phyloP scores from a whole-genome alignment of 352 stramenopile genomes.

The Globisporangium viniferum region DNA sequence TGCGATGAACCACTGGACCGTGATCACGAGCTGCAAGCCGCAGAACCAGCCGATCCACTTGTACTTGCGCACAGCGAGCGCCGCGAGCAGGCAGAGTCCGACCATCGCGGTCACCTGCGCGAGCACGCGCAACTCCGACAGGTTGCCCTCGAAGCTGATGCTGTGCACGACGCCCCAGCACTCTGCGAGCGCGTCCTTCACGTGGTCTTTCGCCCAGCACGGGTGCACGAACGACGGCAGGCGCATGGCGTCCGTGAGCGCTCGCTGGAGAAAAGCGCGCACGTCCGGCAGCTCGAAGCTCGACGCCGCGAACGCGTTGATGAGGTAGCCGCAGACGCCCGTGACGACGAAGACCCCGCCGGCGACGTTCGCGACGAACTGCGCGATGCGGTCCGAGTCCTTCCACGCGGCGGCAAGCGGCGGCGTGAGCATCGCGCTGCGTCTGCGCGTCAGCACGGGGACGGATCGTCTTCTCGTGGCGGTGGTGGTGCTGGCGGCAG shows the following conservation, averaged over 20 bases:
- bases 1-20: slow-evolving; percentile 60
- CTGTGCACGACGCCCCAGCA: slow-evolving; percentile 30
- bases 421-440: neutral
- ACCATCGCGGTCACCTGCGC: slow-evolving; percentile 28
- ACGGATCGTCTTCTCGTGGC: neutral
- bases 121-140: slow-evolving; percentile 37
- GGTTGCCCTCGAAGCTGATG: slow-evolving; percentile 26
- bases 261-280: slow-evolving; percentile 12
- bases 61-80: slow-evolving; percentile 47
- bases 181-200: slow-evolving; percentile 27
- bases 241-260: neutral
- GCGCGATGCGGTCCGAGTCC: slow-evolving; percentile 51
- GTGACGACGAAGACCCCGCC: slow-evolving; percentile 47
- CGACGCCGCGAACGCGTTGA: slow-evolving; percentile 23
- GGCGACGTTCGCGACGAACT: slow-evolving; percentile 62
- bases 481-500: neutral
- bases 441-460: slow-evolving; percentile 1
- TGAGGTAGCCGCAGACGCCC: slow-evolving; percentile 35
- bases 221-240: slow-evolving; percentile 19
- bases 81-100: slow-evolving; percentile 11
- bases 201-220: slow-evolving; percentile 19
- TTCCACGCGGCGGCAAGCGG: slow-evolving; percentile 36
- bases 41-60: slow-evolving; percentile 63
- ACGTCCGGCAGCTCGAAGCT: slow-evolving; percentile 32
- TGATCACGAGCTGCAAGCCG: slow-evolving; percentile 50